These are phyloP conservation scores for Gentiana macrophylla DNA, from an alignment of 257 asterid genomes.

Conservation along the genomic window DNA sequence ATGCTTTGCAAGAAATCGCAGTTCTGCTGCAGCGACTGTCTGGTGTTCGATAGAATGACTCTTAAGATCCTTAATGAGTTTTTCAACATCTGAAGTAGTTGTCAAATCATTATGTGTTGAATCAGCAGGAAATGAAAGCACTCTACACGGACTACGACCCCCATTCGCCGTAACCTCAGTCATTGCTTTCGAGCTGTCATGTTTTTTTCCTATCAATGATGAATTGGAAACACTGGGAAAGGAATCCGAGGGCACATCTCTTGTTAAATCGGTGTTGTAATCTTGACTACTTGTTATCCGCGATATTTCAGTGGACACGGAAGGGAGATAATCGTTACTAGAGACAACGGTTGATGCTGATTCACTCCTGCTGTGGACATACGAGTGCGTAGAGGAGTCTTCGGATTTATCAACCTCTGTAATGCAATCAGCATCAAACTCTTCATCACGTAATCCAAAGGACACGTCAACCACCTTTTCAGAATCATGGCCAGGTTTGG, in stretches of 20 bases:
- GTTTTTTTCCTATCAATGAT: conserved; percentile 26
- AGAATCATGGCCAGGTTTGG: conserved; percentile 20
- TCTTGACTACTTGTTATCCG: conserved; percentile 35
- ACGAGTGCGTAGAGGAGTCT: conserved; percentile 59
- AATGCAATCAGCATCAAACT: conserved; percentile 12
- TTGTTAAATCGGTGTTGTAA: conserved; percentile 27
- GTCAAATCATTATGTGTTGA: conserved; percentile 37
- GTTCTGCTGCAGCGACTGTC: conserved; percentile 62
- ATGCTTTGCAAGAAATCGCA: conserved; percentile 69
- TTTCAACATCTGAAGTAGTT: conserved; percentile 49
- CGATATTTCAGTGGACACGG: conserved; percentile 38
- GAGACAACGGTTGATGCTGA: conserved; percentile 82
- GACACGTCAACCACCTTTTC: conserved; percentile 17
- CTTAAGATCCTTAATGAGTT: conserved; percentile 46
- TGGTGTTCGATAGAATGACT: conserved; percentile 47
- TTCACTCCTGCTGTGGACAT: conserved; percentile 84
- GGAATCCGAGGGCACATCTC: conserved; percentile 26
- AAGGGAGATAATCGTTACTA: conserved; percentile 54
- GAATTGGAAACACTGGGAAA: conserved; percentile 20
- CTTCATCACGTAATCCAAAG: conserved; percentile 27
- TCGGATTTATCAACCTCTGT: conserved; percentile 37
- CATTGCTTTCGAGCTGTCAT: conserved; percentile 38
- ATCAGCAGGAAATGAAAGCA: conserved; percentile 38
- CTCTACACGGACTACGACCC: conserved; percentile 28
- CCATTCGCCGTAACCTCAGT: conserved; percentile 36